Base-by-base conservation (phyloP, 2,329 filamentous ascomycete species). In the Colletotrichum tanaceti region DNA sequence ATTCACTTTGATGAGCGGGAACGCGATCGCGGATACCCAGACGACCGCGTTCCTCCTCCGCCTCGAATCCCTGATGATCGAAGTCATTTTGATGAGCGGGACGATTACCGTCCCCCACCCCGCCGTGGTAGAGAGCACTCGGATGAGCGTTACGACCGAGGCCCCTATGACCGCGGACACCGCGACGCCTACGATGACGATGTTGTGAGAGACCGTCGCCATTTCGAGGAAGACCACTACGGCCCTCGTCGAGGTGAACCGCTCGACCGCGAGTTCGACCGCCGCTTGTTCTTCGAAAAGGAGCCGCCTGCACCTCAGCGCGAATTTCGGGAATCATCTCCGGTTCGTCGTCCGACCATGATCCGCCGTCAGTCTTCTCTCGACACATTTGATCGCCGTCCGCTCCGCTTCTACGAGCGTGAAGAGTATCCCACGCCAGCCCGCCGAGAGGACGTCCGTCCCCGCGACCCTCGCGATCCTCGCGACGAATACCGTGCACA, bases 301-400 rank as follows among this genome's bases (percentile, higher is more conserved):
- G 89, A 90, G 71, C 52, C 52, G 71, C 52, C 52, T 54, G 1
- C 39, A 13, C 52, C 52, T 10, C 32, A 59, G 20, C 82, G 83
- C 39, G 86, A 89, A 62, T 77, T 85, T 14, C 81, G 85, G 35
- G 80, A 78, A 49, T 79, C 85, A 5, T 85, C 87, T 11, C 86
- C 85, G 3, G 80, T 84, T 62, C 84, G 86, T 41, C 86, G 91
- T 53, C 94, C 93, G 2, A 84, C 85, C 38, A 85, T 94, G 71
- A 76, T 96, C 58, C 88, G 94, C 66, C 89, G 94, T 50, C 94
- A 97, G 78, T 97, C 93, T 16, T 97, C 93, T 60, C 85, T 97
- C 46, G 94, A 97, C 78, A 97, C 92, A 0, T 97, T 93, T 76
- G 94, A 98, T 79, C 90, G 94, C 57, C 89, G 89, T 35, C 91